These are phyloP conservation scores for Geotrichum carabidarum DNA, from an alignment of 1,139 yeast species.

Conservation along the genomic window DNA sequence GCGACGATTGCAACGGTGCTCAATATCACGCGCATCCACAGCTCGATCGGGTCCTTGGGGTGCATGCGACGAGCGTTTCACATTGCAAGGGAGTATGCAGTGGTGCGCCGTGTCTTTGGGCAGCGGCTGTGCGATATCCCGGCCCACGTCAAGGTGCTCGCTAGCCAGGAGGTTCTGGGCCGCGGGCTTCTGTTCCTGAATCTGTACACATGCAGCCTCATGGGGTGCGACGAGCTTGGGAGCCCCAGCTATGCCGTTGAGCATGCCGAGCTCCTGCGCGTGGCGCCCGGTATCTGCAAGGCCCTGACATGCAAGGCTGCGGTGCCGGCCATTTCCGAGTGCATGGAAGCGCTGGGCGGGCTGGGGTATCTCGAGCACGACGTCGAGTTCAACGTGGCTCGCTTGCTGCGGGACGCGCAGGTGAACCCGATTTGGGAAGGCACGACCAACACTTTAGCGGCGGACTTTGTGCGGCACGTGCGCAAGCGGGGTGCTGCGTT, in stretches of 20 bases:
- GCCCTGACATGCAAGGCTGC: conserved; percentile 31
- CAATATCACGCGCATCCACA: conserved; percentile 32
- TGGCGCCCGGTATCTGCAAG: conserved; percentile 33
- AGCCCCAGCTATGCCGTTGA: conserved; percentile 2
- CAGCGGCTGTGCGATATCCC: conserved; percentile 25
- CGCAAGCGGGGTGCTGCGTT: conserved; percentile 20
- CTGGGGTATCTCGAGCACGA: conserved; percentile 36
- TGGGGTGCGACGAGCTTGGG: conserved; percentile 30
- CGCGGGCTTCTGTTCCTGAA: conserved; percentile 28
- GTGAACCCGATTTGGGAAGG: conserved; percentile 37
- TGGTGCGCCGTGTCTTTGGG: conserved; percentile 31
- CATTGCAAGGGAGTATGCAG: conserved; percentile 32
- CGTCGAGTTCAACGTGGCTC: conserved; percentile 30
- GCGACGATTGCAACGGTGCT: conserved; percentile 33
- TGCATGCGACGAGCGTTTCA: conserved; percentile 31
- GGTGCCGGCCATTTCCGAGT: conserved; percentile 31
- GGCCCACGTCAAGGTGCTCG: conserved; percentile 30
- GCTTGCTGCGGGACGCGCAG: conserved; percentile 33
- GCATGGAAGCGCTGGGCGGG: conserved; percentile 37
- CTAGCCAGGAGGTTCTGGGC: conserved; percentile 27
- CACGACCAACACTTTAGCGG: conserved; percentile 35
- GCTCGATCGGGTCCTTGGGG: conserved; percentile 28
- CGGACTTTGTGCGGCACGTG: conserved; percentile 29
- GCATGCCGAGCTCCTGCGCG: conserved; percentile 23
- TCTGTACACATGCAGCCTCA: conserved; percentile 28